Percentiles rank a stretch among this genome's conserved stretches.
These are phyloP conservation scores for Thermomyces lanuginosus DNA, from an alignment of 2,329 filamentous ascomycete genomes.

Conservation along the genomic window DNA sequence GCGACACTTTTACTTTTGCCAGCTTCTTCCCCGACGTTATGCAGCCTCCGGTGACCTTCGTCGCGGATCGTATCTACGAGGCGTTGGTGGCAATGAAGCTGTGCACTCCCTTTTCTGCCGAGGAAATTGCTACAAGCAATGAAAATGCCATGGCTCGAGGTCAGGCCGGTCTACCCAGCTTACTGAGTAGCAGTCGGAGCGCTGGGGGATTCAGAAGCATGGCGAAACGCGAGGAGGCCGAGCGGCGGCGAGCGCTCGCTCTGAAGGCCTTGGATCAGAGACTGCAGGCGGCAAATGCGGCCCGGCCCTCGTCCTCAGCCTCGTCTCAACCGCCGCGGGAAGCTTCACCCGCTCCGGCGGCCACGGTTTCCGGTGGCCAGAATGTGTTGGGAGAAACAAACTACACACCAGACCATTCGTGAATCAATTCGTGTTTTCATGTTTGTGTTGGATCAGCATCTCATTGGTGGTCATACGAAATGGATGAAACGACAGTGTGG, in stretches of 20 bases:
- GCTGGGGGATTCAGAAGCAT: conserved; percentile 30
- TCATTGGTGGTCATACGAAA: not conserved
- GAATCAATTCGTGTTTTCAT: too few relatives aligned
- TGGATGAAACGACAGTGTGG: not conserved
- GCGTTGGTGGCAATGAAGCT: conserved; percentile 58
- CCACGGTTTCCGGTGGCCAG: conserved; percentile 38
- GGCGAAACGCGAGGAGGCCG: conserved; percentile 74
- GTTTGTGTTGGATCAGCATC: too few relatives aligned
- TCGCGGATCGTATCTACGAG: conserved; percentile 61
- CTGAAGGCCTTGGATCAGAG: conserved; percentile 85
- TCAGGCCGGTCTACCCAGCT: conserved; percentile 43
- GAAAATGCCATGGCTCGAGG: conserved; percentile 51
- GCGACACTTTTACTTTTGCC: conserved; percentile 88
- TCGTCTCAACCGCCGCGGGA: conserved; percentile 16
- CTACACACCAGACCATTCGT: conserved; percentile 47
- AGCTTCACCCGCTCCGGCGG: conserved; percentile 36
- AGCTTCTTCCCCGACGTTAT: conserved; percentile 82
- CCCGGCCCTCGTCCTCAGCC: conserved; percentile 16
- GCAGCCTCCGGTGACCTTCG: conserved; percentile 57
- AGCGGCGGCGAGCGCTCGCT: conserved; percentile 73
- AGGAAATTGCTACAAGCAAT: conserved; percentile 59
- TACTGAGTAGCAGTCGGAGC: conserved; percentile 36
- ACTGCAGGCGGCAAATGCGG: conserved; percentile 62
- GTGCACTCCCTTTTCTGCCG: conserved; percentile 70
- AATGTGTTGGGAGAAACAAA: conserved; percentile 52